Base-by-base conservation (phyloP, 139 green algal species). In the Klebsormidium nitens region DNA sequence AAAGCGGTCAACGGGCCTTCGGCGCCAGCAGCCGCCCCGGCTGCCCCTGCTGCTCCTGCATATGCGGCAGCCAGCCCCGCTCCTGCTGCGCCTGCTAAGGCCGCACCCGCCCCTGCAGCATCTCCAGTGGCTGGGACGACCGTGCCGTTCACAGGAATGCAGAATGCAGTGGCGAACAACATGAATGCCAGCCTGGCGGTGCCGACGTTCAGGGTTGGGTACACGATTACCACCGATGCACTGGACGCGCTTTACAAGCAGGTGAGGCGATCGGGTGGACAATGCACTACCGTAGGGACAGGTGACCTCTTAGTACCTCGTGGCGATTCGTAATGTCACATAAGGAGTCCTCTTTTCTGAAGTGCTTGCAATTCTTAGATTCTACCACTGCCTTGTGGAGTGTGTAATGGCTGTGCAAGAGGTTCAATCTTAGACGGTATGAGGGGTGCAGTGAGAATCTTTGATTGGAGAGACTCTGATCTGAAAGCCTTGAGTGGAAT, bases 211-310 rank as follows among this genome's bases (percentile, higher is more conserved):
- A 84, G 90, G 4, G 89, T 98, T 36, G 75, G 84, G 19, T 94
- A 93, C 82, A 86, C 67, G 36, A 96, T 98, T 65, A 81, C 80
- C 68, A 99, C 92, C 5, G 92, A 96, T 80, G 84, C 89, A 64
- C 80, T 99, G 52, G 94, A 99, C 76, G 81, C 83, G 0, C 85
- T 99, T 59, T 97, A 97, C 88, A 90, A 95, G 61, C 68, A 78
- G 48, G 23, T 67, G 4, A 4, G 59, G n/a, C 17, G n/a, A n/a
- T n/a, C n/a, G n/a, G n/a, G n/a, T n/a, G n/a, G n/a, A n/a, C n/a
- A n/a, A n/a, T n/a, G n/a, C n/a, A n/a, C n/a, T n/a, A n/a, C n/a
- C n/a, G n/a, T n/a, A n/a, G n/a, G n/a, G n/a, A n/a, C n/a, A n/a
- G n/a, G n/a, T n/a, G n/a, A n/a, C n/a, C n/a, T n/a, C n/a, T n/a